Evolutionary conservation across 371 early-diverging fungal species (phyloP), one percentile per base, ranked within the genome.

Genomic region (Lichtheimia ornata): DNA sequence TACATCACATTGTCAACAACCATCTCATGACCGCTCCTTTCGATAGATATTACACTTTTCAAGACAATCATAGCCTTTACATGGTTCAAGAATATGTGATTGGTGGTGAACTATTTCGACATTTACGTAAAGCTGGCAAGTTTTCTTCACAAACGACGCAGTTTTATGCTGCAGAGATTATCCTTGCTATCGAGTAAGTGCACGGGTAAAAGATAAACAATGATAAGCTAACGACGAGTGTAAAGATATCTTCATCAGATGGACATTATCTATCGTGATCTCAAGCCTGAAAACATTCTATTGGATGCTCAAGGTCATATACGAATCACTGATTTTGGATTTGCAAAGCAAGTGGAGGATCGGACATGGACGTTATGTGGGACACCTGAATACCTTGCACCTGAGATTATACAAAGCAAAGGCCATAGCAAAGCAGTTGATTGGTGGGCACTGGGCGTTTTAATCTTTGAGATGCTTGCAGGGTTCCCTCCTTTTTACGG

Each of bases 291-390:
- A 65, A 96, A 97, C 69, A 72, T 95, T 45, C 77, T 99, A 42
- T 74, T 99, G 56, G 97, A 95, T 64, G 76, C 84, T 11, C 65
- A 81, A 49, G 99, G 99, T 2, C 96, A 99, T 72, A 89, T 99
- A 61, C 97, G 97, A 75, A 93, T 99, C 50, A 94, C 98, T 5
- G 99, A 99, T 79, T 99, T 99, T 86, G 99, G 99, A 5, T 99
- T 99, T 86, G 97, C 99, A 41, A 98, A 97, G 67, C 74, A 81
- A 25, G 86, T 92, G 35, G 66, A 77, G 5, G 89, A 87, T 59
- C 79, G 91, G 71, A 94, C 94, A 43, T 93, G 93, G 93, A 95
- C 94, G n/a, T 71, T 96, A 28, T 98, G 98, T 70, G 99, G 99
- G 2, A 99, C 99, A 30, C 99, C 99, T 15, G 99, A 98, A 72